Evolutionary conservation across 352 stramenopile genomes (phyloP).

Genomic region (Blastocystis sp.): DNA sequence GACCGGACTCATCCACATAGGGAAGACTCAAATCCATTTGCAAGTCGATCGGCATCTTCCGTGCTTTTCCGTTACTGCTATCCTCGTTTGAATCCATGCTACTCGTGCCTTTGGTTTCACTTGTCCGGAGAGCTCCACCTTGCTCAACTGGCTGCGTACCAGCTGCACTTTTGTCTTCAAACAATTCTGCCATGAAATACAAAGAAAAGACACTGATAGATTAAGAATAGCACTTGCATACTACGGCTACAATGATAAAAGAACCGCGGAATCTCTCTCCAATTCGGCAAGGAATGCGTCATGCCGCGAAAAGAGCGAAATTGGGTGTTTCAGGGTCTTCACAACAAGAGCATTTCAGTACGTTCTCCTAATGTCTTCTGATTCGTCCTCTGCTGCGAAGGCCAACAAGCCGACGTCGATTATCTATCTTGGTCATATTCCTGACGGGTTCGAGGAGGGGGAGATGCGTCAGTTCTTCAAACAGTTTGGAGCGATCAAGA

Average conservation of each 20-base stretch:
- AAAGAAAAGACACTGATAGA: background rate
- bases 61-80: background rate
- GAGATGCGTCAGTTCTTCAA: constrained; percentile 83
- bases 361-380: background rate
- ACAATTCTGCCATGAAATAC: background rate
- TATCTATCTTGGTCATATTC: constrained; percentile 89
- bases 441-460: constrained; percentile 84
- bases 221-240: too few relatives aligned
- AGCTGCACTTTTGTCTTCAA: background rate
- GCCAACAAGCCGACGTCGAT: constrained; percentile 62
- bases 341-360: background rate
- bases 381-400: background rate
- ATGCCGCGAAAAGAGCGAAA: too few relatives aligned
- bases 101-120: background rate
- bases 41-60: background rate
- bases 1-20: background rate
- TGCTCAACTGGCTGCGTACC: background rate
- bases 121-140: background rate
- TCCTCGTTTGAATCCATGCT: background rate
- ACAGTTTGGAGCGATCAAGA: constrained; percentile 82
- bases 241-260: too few relatives aligned
- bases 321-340: background rate
- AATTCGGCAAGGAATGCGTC: too few relatives aligned
- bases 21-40: background rate
- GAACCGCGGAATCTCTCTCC: too few relatives aligned